Base-by-base conservation (phyloP, 2,329 filamentous ascomycete species). In the Proliferodiscus dingleyae region DNA sequence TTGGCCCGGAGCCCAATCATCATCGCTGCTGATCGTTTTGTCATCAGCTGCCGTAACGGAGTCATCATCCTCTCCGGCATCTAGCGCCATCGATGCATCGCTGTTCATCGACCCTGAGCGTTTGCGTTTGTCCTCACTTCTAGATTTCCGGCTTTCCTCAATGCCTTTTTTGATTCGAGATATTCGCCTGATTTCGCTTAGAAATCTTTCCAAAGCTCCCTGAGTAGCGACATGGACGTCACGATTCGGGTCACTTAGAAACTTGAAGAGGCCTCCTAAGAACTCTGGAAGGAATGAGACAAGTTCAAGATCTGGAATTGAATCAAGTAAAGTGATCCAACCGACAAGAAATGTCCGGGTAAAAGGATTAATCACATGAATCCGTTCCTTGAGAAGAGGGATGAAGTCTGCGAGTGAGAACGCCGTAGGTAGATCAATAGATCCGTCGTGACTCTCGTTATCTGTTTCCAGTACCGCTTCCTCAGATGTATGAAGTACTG, bases 161-260 rank as follows among this genome's bases (percentile, higher is more conserved):
- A 98, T 87, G 2, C 90, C 89, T 61, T 90, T 93, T 68, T 95
- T 96, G 49, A 98, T 83, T 11, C 85, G 81, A 11, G 91, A 85
- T 49, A 98, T 97, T 55, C 91, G 86, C 67, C 91, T 95, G 61
- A 98, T 97, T 66, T 98, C 93, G 41, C 78, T 81, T 15, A 98
- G 71, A 58, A 98, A 97, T 53, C 88, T 85, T 64, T 97, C 91
- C 18, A 98, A 71, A 38, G 89, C 87, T 21, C 80, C 80, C 64
- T 95, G 90, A 0, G 93, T 97, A 32, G 89, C 87, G 43, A 91
- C 89, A 59, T 95, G 88, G n/a, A 98, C 93, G 64, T 98, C 93
- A 38, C 81, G 75, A 62, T 96, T 96, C 10, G 85, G 82, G 59
- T 96, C 93, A 51, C 89, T 90, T 9, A 98, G 75, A 57, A 97